Evolutionary conservation across 2,329 filamentous ascomycete genomes (phyloP).

Genomic region (Talaromyces sp.): DNA sequence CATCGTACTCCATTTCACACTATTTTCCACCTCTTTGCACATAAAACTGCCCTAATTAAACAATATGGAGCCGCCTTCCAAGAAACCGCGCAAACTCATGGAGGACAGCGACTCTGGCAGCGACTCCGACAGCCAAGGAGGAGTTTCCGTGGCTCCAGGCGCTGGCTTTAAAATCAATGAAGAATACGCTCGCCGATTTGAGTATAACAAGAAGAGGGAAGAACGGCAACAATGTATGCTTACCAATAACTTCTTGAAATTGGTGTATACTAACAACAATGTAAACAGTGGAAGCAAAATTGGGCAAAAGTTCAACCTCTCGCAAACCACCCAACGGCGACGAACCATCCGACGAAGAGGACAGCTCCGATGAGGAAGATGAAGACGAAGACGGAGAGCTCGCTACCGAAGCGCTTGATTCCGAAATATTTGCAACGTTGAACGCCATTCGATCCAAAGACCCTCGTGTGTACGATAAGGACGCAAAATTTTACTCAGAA

Average conservation of each 20-base stretch:
- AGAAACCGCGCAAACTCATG: constrained; percentile 42
- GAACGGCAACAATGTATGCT: constrained; percentile 62
- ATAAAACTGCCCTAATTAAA: background rate
- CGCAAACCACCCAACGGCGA: constrained; percentile 25
- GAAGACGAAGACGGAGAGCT: constrained; percentile 91
- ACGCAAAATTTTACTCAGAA: constrained; percentile 72
- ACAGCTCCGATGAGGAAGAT: constrained; percentile 72
- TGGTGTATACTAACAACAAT: background rate
- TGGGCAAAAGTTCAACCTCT: constrained; percentile 32
- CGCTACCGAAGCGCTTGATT: constrained; percentile 79
- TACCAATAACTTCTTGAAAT: background rate
- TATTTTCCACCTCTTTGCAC: background rate
- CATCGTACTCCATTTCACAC: background rate
- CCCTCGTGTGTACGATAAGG: constrained; percentile 81
- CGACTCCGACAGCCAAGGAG: constrained; percentile 41
- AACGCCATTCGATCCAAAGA: constrained; percentile 88
- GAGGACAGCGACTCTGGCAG: constrained; percentile 43
- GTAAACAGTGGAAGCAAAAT: constrained; percentile 20
- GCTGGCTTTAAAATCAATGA: constrained; percentile 75
- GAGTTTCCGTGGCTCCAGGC: constrained; percentile 37
- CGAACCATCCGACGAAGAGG: constrained; percentile 54
- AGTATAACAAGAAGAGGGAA: constrained; percentile 96
- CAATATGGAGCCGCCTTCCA: constrained; percentile 44
- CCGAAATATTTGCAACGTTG: constrained; percentile 81
- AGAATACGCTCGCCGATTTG: constrained; percentile 84